phyloP scores from a whole-genome alignment of 2,329 filamentous ascomycete species.

The Pleomassaria siparia region DNA sequence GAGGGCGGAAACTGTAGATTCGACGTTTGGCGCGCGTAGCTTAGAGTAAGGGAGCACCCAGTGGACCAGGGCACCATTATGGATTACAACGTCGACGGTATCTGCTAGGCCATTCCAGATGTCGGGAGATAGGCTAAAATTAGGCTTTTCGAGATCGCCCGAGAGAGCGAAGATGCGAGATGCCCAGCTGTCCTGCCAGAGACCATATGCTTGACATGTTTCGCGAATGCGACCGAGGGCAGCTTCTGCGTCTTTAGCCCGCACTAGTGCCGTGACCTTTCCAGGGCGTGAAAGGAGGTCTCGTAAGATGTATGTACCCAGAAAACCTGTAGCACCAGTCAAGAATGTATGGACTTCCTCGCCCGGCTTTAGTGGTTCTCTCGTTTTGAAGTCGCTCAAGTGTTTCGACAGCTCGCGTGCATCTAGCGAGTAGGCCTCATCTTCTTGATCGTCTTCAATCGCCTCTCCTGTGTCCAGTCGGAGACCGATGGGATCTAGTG shows the following conservation, averaged over 20 bases:
- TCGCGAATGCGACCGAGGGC: conserved; percentile 66
- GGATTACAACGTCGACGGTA: conserved; percentile 67
- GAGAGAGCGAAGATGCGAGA: conserved; percentile 66
- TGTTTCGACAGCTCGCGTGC: conserved; percentile 53
- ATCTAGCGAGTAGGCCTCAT: conserved; percentile 57
- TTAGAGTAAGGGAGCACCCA: conserved; percentile 79
- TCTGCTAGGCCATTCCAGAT: conserved; percentile 67
- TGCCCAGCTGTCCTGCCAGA: conserved; percentile 74
- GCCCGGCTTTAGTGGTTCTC: conserved; percentile 44
- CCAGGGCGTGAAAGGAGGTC: conserved; percentile 69
- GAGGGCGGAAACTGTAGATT: conserved; percentile 76
- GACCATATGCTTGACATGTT: conserved; percentile 73
- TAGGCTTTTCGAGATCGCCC: conserved; percentile 72
- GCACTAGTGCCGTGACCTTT: conserved; percentile 74
- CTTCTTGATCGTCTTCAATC: conserved; percentile 50
- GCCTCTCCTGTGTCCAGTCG: conserved; percentile 44
- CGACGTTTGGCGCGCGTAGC: conserved; percentile 73
- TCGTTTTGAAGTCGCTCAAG: conserved; percentile 45
- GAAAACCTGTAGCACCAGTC: conserved; percentile 87
- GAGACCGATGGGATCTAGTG: conserved; percentile 52
- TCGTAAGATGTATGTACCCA: conserved; percentile 77
- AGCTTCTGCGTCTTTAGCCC: conserved; percentile 62
- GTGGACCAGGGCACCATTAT: conserved; percentile 74
- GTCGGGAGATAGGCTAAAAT: conserved; percentile 69
- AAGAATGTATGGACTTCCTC: conserved; percentile 68